Base-by-base conservation (phyloP, 2,329 filamentous ascomycete genomes). In the Zarea fungicola region DNA sequence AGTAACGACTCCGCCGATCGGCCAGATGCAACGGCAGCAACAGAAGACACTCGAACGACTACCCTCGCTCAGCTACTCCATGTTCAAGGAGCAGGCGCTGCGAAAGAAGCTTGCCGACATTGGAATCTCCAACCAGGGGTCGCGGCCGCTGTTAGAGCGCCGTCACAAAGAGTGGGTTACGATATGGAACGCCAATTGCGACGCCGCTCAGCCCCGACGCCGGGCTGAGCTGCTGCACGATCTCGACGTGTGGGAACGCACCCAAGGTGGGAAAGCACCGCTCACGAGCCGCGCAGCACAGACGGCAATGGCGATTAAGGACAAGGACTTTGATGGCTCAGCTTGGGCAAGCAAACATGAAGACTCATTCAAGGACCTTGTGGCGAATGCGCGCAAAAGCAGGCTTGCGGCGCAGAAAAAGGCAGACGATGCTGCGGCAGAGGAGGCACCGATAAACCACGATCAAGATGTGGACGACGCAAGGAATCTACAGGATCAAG, bases 141-240 rank as follows among this genome's bases (percentile, higher is more conserved):
- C 76, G 1, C 85, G 85, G 39, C 71, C 76, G 39, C 73, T 91
- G 1, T 73, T 97, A 47, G 85, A 92, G 62, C 80, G 77, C 55
- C 80, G 95, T 16, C 91, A 97, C 60, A 88, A 81, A 21, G 93
- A 99, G 66, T 99, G 91, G 91, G 77, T 93, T 44, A 96, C 93
- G 31, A 70, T 99, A 16, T 96, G 89, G 86, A 99, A 99, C 65
- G 88, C 95, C 10, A 99, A 99, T 63, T 96, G 90, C 67, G 93
- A 99, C 65, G 86, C 91, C 2, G 79, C 78, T 29, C 72, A 73
- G 2, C 89, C 89, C 0, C 87, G 85, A 62, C 74, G 75, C 10
- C 89, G 87, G 54, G 61, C 69, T 6, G 84, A 93, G 50, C 66
- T 99, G 5, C 67, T 95, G 14, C 80, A 79, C 13, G 92, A 97